Base-by-base conservation (phyloP, 257 asterid genomes). In the Penstemon newberryi region DNA sequence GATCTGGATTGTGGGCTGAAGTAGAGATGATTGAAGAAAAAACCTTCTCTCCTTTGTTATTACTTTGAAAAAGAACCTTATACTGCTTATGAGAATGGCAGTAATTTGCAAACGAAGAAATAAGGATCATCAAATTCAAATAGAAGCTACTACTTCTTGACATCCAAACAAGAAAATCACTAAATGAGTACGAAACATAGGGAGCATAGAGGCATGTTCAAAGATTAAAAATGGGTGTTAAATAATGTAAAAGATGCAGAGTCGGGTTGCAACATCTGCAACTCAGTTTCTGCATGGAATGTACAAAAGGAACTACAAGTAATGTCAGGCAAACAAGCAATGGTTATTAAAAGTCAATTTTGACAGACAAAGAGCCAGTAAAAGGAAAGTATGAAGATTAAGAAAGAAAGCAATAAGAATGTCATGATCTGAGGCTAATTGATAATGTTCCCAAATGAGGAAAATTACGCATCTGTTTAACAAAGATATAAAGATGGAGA, bases 401-500 rank as follows among this genome's bases (percentile, higher is more conserved):
- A 62, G 69, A 9, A 10, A 25, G 33, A 25, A 25, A 25, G 33
- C 33, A 25, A 46, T 38, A 38, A 10, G 47, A 19, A 44, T 63
- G 41, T 25, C 43, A 19, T 44, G 62, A 71, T 56, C 44, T 8
- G 51, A 60, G 44, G 8, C 66, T 47, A 60, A 25, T 25, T 47
- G 43, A 19, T 60, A 54, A 46, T 25, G 52, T 44, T 56, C 15
- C 46, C 37, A 63, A 25, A 49, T 40, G 49, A 60, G 65, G 45
- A 67, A 46, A 25, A 45, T 52, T 49, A 8, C 46, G 19, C 56
- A 69, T 43, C 33, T 25, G 33, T 25, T 45, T 36, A 37, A 72
- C 7, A 15, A 70, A 72, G 33, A 43, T 12, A 56, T 8, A 77
- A 62, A 67, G 69, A 51, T 45, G 56, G 60, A 73, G 83, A 80